These are phyloP conservation scores for Penicillium bovifimosum DNA, from an alignment of 495 filamentous ascomycete species.

Conservation along the genomic window DNA sequence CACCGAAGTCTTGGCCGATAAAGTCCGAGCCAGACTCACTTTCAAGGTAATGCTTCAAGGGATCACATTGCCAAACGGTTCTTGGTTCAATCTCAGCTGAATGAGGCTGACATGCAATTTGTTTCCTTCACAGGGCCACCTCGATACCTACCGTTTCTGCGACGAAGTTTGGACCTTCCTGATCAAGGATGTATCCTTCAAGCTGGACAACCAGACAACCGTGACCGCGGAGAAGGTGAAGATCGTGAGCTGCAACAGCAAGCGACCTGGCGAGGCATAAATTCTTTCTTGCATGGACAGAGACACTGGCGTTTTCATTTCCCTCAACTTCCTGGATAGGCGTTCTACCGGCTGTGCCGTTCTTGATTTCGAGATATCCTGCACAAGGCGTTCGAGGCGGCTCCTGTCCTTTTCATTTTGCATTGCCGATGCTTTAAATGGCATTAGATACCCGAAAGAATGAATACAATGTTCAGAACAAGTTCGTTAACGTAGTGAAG, in stretches of 20 bases:
- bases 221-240: conserved; percentile 80
- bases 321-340: conserved; percentile 10
- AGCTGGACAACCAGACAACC: conserved; percentile 73
- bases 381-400: conserved; percentile 12
- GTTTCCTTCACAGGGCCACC: conserved; percentile 62
- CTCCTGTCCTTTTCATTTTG: conserved; percentile 4
- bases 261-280: conserved; percentile 67
- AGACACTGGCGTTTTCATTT: conserved; percentile 9
- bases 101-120: conserved; percentile 11
- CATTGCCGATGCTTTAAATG: conserved; percentile 11
- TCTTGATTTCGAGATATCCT: conserved; percentile 7
- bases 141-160: conserved; percentile 99
- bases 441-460: conserved; percentile 21
- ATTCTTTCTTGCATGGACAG: not conserved
- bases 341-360: conserved; percentile 17
- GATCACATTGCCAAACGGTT: not conserved
- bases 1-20: conserved; percentile 80
- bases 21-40: conserved; percentile 80
- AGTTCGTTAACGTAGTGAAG: not conserved
- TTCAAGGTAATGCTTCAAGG: conserved; percentile 77
- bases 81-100: not conserved
- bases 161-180: conserved; percentile 99
- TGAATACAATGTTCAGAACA: not conserved
- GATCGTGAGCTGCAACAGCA: conserved; percentile 94
- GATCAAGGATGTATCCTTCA: conserved; percentile 97